Evolutionary conservation across 2,329 filamentous ascomycete genomes (phyloP).

Genomic region (Diaporthe longicolla): DNA sequence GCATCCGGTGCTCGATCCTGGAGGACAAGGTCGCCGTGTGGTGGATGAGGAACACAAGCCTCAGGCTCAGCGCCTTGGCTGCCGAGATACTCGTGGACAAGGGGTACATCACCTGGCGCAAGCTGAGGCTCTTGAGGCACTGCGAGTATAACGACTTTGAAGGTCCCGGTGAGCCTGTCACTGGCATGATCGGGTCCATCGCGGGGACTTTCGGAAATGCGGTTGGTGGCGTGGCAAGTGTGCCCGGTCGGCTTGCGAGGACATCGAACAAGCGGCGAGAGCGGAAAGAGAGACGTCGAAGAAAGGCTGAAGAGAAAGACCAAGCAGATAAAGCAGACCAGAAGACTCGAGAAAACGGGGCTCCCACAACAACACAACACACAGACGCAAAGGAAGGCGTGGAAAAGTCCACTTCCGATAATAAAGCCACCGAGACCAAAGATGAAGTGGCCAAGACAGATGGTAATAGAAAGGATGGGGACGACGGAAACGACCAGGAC

Average conservation of each 20-base stretch:
- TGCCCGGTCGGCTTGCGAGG: conserved; percentile 74
- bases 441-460: conserved; percentile 1
- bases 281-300: conserved; percentile 53
- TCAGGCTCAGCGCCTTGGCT: conserved; percentile 74
- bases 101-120: conserved; percentile 74
- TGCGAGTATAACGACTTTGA: conserved; percentile 84
- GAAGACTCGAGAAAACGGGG: conserved; percentile 44
- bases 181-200: conserved; percentile 74
- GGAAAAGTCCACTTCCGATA: conserved; percentile 34
- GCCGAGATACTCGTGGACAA: conserved; percentile 74
- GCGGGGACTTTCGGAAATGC: conserved; percentile 71
- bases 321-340: conserved; percentile 18
- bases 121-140: conserved; percentile 74
- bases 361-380: conserved; percentile 30
- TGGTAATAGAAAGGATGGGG: conserved; percentile 18
- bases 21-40: conserved; percentile 75
- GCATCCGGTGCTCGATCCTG: conserved; percentile 77
- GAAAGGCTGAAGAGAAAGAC: conserved; percentile 34
- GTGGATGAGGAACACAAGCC: conserved; percentile 72
- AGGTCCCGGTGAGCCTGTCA: conserved; percentile 80
- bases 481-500: conserved; percentile 3
- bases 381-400: conserved; percentile 9
- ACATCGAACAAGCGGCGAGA: conserved; percentile 68
- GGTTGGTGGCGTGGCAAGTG: conserved; percentile 73
- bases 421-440: not conserved